These are phyloP conservation scores for Epichloe gansuensis DNA, from an alignment of 2,329 filamentous ascomycete genomes.

Conservation along the genomic window DNA sequence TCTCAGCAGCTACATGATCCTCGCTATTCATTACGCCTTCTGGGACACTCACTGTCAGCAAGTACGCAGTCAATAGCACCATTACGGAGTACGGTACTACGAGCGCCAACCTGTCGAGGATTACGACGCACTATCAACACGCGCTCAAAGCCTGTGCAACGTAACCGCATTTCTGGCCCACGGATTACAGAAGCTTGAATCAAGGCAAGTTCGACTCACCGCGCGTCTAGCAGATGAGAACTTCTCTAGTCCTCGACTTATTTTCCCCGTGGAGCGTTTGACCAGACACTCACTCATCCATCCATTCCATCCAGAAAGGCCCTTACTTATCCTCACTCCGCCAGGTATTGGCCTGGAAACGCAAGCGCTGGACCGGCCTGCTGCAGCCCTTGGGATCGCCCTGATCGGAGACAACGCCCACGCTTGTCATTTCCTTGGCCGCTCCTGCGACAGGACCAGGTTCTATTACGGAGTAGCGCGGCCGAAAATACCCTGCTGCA, in stretches of 20 bases:
- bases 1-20: background rate
- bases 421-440: slow-evolving; percentile 3
- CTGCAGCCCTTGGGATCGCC: background rate
- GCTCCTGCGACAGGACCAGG: slow-evolving; percentile 6
- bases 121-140: background rate
- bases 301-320: background rate
- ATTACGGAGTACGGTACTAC: no score
- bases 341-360: background rate
- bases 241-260: background rate
- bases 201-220: background rate
- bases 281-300: background rate
- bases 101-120: background rate
- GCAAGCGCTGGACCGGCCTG: background rate
- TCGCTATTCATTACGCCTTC: background rate
- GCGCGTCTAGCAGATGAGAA: no score
- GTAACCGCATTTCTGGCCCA: background rate
- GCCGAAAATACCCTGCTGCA: slow-evolving; percentile 4
- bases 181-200: background rate
- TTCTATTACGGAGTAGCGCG: background rate
- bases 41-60: background rate
- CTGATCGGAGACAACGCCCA: background rate
- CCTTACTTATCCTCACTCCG: background rate
- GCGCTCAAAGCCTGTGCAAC: background rate
- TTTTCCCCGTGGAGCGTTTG: background rate
- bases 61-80: background rate